Evolutionary conservation across 139 green algal species (phyloP), one percentile per base, ranked within the genome.

Genomic region (Yamagishiella unicocca): DNA sequence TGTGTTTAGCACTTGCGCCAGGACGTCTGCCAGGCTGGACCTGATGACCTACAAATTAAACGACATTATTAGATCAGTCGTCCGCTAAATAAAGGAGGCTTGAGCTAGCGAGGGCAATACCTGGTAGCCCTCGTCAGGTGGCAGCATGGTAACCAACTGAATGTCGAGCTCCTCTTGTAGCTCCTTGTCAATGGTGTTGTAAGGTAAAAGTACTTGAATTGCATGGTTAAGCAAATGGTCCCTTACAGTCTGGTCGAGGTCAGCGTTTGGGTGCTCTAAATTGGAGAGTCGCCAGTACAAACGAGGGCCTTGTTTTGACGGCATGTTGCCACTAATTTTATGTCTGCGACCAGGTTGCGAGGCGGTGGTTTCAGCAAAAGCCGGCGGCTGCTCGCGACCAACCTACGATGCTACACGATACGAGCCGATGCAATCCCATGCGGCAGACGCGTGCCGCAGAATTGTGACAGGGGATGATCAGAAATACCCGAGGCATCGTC

Each of bases 271-370:
- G 45, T 86, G 80, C 24, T 53, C 14, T 21, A 86, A 37, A 33
- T 86, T 86, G 19, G 80, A 86, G 17, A 86, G 80, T 14, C 80
- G 62, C 80, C 80, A 86, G 22, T 54, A 67, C 3, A 86, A 33
- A 14, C 80, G 80, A 3, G 62, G 31, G 12, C 80, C 80, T 54
- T 86, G 80, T 22, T 86, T 86, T 17, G 43, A 67, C 4, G 80
- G 80, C 80, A 86, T 86, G n/a, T n/a, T n/a, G n/a, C n/a, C n/a
- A n/a, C n/a, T n/a, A n/a, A n/a, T n/a, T n/a, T n/a, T n/a, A n/a
- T n/a, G n/a, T n/a, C n/a, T n/a, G n/a, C n/a, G n/a, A n/a, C n/a
- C n/a, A n/a, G n/a, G n/a, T n/a, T n/a, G n/a, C n/a, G n/a, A n/a
- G n/a, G n/a, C n/a, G n/a, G n/a, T n/a, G n/a, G n/a, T n/a, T n/a